These are phyloP conservation scores for Lyophyllum shimeji DNA, from an alignment of 768 basidiomycete species.

Conservation along the genomic window DNA sequence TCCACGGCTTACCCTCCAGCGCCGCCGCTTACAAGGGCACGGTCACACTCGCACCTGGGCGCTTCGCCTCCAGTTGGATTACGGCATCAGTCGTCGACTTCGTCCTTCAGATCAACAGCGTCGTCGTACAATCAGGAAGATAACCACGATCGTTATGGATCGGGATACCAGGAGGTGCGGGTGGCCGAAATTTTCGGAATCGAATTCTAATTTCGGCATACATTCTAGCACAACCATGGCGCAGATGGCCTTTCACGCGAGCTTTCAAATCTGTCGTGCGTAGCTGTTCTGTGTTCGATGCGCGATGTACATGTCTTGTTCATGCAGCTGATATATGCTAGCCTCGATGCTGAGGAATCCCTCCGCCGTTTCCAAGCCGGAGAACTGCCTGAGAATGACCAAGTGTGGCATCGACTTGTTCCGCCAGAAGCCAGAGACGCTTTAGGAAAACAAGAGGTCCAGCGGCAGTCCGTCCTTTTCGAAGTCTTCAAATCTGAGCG, in stretches of 20 bases:
- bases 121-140: conserved; percentile 37
- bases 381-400: conserved; percentile 61
- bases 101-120: conserved; percentile 28
- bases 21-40: conserved; percentile 20
- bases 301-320: conserved; percentile 1
- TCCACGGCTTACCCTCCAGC: conserved; percentile 37
- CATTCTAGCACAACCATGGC: conserved; percentile 14
- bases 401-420: conserved; percentile 84
- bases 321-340: conserved; percentile 28
- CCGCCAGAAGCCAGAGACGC: conserved; percentile 68
- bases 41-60: conserved; percentile 36
- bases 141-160: conserved; percentile 32
- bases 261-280: conserved; percentile 40
- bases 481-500: conserved; percentile 90
- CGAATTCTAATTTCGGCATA: background rate
- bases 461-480: conserved; percentile 84
- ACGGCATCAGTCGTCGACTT: conserved; percentile 21
- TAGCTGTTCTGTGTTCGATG: conserved; percentile 14
- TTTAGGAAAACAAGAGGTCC: conserved; percentile 75
- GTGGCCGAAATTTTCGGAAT: background rate
- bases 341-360: conserved; percentile 63
- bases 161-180: conserved; percentile 33
- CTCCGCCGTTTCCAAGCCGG: conserved; percentile 69
- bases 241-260: conserved; percentile 23
- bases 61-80: conserved; percentile 26